These are phyloP conservation scores for Phytophthora crassamura DNA, from an alignment of 352 stramenopile genomes.

Conservation along the genomic window DNA sequence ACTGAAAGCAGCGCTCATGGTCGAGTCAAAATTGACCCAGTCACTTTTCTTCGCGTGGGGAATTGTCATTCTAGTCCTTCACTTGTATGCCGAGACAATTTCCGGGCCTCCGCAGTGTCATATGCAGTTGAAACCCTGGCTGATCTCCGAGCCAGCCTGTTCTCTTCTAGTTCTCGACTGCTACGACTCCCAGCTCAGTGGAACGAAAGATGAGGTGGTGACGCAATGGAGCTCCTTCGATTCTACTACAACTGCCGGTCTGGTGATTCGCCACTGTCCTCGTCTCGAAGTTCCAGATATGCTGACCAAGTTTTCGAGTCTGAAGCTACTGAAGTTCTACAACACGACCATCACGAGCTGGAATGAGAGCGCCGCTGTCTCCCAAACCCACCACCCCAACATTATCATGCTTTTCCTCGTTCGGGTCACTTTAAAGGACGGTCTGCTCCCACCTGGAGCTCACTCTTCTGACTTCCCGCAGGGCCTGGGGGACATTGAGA, in stretches of 20 bases:
- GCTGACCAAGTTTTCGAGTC: constrained; percentile 35
- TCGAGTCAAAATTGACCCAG: constrained; percentile 7
- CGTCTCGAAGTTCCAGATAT: constrained; percentile 36
- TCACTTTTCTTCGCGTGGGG: constrained; percentile 33
- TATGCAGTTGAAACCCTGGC: constrained; percentile 41
- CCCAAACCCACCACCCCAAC: constrained; percentile 29
- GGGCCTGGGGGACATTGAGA: constrained; percentile 37
- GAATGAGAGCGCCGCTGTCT: constrained; percentile 34
- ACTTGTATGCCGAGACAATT: constrained; percentile 19
- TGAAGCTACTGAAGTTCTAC: constrained; percentile 51
- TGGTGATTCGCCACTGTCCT: constrained; percentile 51
- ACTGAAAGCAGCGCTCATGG: too few species aligned
- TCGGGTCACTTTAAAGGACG: constrained; percentile 21
- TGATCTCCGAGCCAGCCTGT: constrained; percentile 27
- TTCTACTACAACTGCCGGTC: constrained; percentile 14
- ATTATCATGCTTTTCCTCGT: constrained; percentile 37
- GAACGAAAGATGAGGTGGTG: constrained; percentile 17
- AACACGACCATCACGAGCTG: constrained; percentile 50
- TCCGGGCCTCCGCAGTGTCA: constrained; percentile 10
- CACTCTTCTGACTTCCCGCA: constrained; percentile 17
- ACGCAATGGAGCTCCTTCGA: constrained; percentile 27
- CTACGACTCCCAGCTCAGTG: constrained; percentile 6
- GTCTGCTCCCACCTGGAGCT: constrained; percentile 8
- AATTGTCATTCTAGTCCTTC: constrained; percentile 18
- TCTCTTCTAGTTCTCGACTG: constrained; percentile 36